Base-by-base conservation (phyloP, 352 stramenopile genomes). In the Globisporangium polare region DNA sequence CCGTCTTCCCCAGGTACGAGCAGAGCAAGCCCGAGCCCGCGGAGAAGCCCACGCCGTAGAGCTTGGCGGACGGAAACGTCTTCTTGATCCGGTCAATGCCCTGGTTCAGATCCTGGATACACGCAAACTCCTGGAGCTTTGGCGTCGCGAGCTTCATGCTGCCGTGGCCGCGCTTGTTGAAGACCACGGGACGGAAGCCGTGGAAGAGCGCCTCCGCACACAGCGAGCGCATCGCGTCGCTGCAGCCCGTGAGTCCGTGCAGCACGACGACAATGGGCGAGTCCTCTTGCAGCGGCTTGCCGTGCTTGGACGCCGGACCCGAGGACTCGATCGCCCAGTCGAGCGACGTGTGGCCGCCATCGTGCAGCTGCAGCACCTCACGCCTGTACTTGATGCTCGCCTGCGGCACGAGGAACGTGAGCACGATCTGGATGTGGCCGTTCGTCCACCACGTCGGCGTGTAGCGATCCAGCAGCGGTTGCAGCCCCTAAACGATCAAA, bases 91-190 rank as follows among this genome's bases (percentile, higher is more conserved):
- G 71, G 1, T 55, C 50, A 49, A 93, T 87, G 1, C 74, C 84
- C 26, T 84, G 53, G 35, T 71, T 47, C 22, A 91, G 67, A 50
- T 93, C 84, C 20, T 67, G 64, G 0, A 88, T 72, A 53, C 75
- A 88, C 20, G 80, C 84, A 65, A 93, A 93, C 18, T 58, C 67
- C 58, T 93, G 84, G 15, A 93, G 70, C 65, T 75, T 84, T 26
- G 84, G 81, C 6, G 80, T 91, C 13, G 75, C 24, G 26, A 93
- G 73, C 53, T 69, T 67, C 46, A 89, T 53, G 8, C 81, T 80
- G 24, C 85, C 85, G 46, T 94, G 85, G 17, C 85, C 85, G 49
- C 85, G 76, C 71, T 94, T 94, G 68, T 92, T 94, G 58, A 92
- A 94, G 22, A 90, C 85, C 9, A 94, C 85, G 7, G 85, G 83